Base-by-base conservation (phyloP, 805 yeast species). In the Candida stauntonica region DNA sequence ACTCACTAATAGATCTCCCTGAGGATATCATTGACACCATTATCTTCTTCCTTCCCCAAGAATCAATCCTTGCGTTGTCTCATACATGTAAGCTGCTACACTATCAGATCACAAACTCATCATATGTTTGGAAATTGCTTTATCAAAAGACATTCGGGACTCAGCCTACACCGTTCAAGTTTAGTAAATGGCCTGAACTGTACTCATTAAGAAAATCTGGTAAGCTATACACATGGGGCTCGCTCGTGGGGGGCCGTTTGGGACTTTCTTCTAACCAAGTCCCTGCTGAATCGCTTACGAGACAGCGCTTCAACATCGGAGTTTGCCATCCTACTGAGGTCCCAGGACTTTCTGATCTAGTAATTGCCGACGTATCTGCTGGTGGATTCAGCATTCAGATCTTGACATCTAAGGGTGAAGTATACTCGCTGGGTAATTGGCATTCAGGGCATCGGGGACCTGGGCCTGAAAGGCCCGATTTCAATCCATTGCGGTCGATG, bases 341-440 rank as follows among this genome's bases (percentile, higher is more conserved):
- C 4, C 46, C 58, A 2, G 58, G 60, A 3, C 59, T 76, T 31
- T 57, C 63, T 5, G 52, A 34, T 2, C 19, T 61, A 4, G 54
- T 73, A 2, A 52, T 56, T n/a, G 46, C 68, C 1, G 80, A 75
- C 46, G 62, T 81, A 1, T 64, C 73, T 17, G 77, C 79, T 7
- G 83, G 83, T 21, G 91, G 91, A 2, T 81, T 69, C 51, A 71
- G 79, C 4, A 76, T 79, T 44, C 77, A 77, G 35, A 61, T 82
- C 3, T 60, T 82, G 26, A 72, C 82, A 0, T 65, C 67, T 20
- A 57, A 67, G 1, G 88, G 89, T 1, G 62, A 70, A 5, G 52
- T 83, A 5, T 81, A 67, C 55, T 67, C 66, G 23, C 73, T 82
- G 5, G 86, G 83, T 0, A 63, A 60, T 11, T 64, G 63, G 55